Percentiles rank a stretch among this genome's conserved stretches.
These are phyloP conservation scores for Ustilago esculenta DNA, from an alignment of 1,284 basidiomycete genomes.

Conservation along the genomic window DNA sequence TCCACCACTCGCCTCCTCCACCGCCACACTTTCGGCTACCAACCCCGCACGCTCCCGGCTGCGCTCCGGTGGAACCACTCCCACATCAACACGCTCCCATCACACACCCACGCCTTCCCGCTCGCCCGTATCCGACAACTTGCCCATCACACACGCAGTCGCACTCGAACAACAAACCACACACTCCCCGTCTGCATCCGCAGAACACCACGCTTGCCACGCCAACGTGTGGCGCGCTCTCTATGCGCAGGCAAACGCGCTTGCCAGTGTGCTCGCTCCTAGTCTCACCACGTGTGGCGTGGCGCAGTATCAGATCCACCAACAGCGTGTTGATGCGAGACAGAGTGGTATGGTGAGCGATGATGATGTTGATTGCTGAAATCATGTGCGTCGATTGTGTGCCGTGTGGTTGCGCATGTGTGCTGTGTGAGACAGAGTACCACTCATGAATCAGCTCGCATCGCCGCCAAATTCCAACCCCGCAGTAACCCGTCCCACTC, in stretches of 20 bases:
- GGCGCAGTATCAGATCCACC: conserved; percentile 11
- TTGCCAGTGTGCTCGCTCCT: conserved; percentile 35
- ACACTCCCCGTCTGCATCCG: neutral
- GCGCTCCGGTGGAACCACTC: conserved; percentile 31
- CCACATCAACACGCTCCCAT: conserved; percentile 21
- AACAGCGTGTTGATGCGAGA: conserved; percentile 8
- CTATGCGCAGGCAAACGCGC: conserved; percentile 41
- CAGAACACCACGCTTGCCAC: conserved; percentile 12
- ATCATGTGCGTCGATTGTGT: neutral
- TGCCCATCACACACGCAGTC: conserved; percentile 12
- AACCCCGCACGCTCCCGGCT: conserved; percentile 25
- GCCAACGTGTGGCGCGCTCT: conserved; percentile 26
- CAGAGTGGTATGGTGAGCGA: conserved; percentile 25
- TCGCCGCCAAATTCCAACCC: too few species aligned
- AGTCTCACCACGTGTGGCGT: conserved; percentile 32
- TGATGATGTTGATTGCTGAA: conserved; percentile 17
- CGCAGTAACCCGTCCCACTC: too few species aligned
- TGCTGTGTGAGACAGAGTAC: too few species aligned
- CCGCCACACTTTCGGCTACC: conserved; percentile 22
- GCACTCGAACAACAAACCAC: too few species aligned
- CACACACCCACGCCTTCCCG: conserved; percentile 19
- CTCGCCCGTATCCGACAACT: conserved; percentile 35
- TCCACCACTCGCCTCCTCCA: conserved; percentile 14
- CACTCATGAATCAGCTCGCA: too few species aligned
- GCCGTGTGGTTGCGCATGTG: too few species aligned